A percentile compares a stretch with the other conserved stretches of the same genome.
These are phyloP conservation scores for Jackrogersella multiformis DNA, from an alignment of 495 filamentous ascomycete genomes.

Conservation along the genomic window DNA sequence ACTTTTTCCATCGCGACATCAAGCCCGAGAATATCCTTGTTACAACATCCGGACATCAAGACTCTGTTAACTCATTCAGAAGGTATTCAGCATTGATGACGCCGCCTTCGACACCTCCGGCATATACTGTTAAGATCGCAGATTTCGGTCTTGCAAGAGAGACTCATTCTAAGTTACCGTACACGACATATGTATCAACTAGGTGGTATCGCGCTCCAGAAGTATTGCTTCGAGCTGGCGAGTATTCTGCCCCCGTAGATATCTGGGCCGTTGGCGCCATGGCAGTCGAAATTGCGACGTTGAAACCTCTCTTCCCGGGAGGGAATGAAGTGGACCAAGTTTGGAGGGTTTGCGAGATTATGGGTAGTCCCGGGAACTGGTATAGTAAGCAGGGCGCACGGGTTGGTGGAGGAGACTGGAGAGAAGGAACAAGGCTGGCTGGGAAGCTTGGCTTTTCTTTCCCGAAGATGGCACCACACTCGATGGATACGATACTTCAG, in stretches of 20 bases:
- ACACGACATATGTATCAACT: conserved; percentile 98
- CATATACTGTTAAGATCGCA: conserved; percentile 97
- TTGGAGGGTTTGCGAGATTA: conserved; percentile 98
- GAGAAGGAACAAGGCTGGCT: conserved; percentile 89
- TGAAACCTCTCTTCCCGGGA: conserved; percentile 97
- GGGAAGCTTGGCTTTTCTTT: conserved; percentile 98
- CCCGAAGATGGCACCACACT: conserved; percentile 98
- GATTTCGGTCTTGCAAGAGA: conserved; percentile 99
- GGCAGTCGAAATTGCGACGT: conserved; percentile 97
- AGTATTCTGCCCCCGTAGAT: conserved; percentile 97
- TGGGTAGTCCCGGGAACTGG: conserved; percentile 99
- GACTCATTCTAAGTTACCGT: conserved; percentile 93
- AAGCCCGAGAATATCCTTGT: conserved; percentile 99
- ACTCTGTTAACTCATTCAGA: conserved; percentile 80
- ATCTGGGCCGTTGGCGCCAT: conserved; percentile 99
- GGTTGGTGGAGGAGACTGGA: conserved; percentile 97
- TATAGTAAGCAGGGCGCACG: conserved; percentile 86
- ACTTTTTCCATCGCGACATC: conserved; percentile 99
- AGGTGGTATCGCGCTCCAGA: conserved; percentile 98
- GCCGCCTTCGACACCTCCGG: conserved; percentile 90
- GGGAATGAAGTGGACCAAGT: conserved; percentile 99
- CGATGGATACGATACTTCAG: conserved; percentile 94
- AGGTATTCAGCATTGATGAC: conserved; percentile 94
- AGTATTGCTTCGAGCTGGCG: conserved; percentile 90
- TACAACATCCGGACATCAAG: conserved; percentile 85